A percentile compares a stretch with the other conserved stretches of the same genome.
Conservation (phyloP, 371 early-diverging fungal genomes). For the Apophysomyces trapeziformis region DNA sequence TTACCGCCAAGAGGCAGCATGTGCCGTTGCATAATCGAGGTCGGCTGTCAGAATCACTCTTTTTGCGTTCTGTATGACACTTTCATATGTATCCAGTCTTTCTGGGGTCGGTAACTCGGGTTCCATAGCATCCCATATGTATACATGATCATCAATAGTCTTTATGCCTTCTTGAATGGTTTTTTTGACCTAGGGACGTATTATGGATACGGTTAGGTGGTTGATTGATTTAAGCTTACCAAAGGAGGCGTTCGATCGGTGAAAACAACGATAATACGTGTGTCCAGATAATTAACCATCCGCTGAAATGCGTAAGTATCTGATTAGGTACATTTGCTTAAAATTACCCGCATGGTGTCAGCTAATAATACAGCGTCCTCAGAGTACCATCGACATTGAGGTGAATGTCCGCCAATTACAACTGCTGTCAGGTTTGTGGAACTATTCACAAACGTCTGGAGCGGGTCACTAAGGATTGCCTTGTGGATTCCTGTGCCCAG, state of each 20-base stretch:
- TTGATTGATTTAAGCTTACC: conserved; percentile 4
- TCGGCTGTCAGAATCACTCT: conserved; percentile 47
- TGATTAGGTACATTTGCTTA: not conserved
- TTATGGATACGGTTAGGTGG: no score
- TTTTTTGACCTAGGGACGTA: conserved; percentile 31
- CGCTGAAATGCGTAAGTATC: conserved; percentile 25
- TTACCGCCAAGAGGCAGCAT: conserved; percentile 42
- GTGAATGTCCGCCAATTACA: conserved; percentile 44
- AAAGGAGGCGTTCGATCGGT: conserved; percentile 44
- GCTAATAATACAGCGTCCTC: conserved; percentile 43
- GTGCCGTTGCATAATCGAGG: conserved; percentile 45
- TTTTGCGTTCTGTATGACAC: conserved; percentile 29
- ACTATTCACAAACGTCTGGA: conserved; percentile 14
- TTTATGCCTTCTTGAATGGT: conserved; percentile 20
- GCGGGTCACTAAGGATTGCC: not conserved
- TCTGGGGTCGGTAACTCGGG: not conserved
- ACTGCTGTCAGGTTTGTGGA: conserved; percentile 23
- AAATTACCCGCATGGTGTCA: conserved; percentile 41
- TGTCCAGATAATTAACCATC: conserved; percentile 33
- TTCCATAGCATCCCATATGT: conserved; percentile 35
- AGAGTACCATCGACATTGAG: conserved; percentile 52
- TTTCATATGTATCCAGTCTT: conserved; percentile 35
- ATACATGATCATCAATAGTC: conserved; percentile 16
- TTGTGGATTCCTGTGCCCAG: conserved; percentile 14
- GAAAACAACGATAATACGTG: conserved; percentile 36